A percentile compares a stretch with the other conserved stretches of the same genome.
Evolutionary conservation across 1,284 basidiomycete genomes (phyloP).

Genomic region (Gymnopus androsaceus): DNA sequence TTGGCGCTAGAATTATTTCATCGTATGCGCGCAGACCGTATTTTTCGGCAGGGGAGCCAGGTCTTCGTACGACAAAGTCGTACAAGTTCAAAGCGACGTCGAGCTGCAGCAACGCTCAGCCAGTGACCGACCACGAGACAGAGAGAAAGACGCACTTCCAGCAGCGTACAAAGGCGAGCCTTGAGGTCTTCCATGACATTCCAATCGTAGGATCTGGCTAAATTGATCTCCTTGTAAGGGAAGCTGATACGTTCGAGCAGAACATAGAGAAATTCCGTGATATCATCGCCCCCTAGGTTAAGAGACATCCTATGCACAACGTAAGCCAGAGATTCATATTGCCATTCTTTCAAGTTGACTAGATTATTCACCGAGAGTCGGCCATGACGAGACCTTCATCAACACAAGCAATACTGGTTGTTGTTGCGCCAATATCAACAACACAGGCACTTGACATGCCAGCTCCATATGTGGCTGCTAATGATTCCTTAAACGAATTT

Average conservation of each 20-base stretch:
- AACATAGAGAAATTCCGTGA: constrained; percentile 86
- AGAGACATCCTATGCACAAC: constrained; percentile 66
- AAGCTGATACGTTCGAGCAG: constrained; percentile 83
- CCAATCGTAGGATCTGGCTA: constrained; percentile 83
- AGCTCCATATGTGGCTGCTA: constrained; percentile 93
- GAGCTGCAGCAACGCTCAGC: constrained; percentile 46
- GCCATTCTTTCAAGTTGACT: constrained; percentile 4
- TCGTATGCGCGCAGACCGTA: constrained; percentile 93
- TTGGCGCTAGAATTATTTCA: constrained; percentile 92
- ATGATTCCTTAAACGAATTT: constrained; percentile 68
- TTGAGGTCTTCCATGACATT: constrained; percentile 88
- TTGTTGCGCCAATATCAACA: constrained; percentile 89
- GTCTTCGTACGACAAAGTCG: constrained; percentile 85
- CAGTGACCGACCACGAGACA: background rate
- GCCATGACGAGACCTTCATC: constrained; percentile 91
- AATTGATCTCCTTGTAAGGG: constrained; percentile 84
- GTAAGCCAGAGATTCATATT: constrained; percentile 1
- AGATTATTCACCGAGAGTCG: constrained; percentile 75
- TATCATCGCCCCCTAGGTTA: constrained; percentile 90
- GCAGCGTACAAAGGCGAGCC: constrained; percentile 76
- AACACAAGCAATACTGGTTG: constrained; percentile 88
- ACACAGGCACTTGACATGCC: constrained; percentile 95
- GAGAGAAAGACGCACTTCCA: constrained; percentile 61
- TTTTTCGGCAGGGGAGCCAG: constrained; percentile 79
- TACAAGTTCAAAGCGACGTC: constrained; percentile 88